Evolutionary conservation across 2,329 filamentous ascomycete species (phyloP).

Genomic region (Massarina eburnea): DNA sequence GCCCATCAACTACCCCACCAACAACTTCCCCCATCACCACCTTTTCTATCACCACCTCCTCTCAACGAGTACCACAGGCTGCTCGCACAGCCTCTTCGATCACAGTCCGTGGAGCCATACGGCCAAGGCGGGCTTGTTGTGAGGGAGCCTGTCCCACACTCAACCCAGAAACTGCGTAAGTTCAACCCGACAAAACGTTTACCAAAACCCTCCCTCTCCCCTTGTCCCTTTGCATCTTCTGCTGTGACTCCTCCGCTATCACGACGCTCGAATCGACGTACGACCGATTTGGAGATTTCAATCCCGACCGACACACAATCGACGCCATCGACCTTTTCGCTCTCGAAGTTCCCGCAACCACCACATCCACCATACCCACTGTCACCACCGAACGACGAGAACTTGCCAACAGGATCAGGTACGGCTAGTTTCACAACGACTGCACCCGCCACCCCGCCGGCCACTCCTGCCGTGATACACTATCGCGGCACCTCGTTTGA

Average conservation of each 20-base stretch:
- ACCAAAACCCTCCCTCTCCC: conserved; percentile 27
- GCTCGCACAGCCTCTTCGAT: conserved; percentile 23
- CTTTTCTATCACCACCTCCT: conserved; percentile 12
- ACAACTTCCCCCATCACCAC: conserved; percentile 19
- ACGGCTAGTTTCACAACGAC: conserved; percentile 26
- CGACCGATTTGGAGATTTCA: conserved; percentile 21
- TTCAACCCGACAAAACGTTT: conserved; percentile 41
- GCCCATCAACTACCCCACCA: conserved; percentile 28
- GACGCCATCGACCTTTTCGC: conserved; percentile 33
- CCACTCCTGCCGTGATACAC: conserved; percentile 42
- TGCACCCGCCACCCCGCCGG: conserved; percentile 37
- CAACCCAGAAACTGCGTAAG: conserved; percentile 26
- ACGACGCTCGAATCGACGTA: conserved; percentile 20
- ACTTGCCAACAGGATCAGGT: conserved; percentile 20
- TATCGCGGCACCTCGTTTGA: conserved; percentile 45
- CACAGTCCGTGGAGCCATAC: conserved; percentile 32
- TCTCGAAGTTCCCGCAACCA: conserved; percentile 40
- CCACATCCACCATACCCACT: conserved; percentile 24
- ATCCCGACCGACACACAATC: conserved; percentile 19
- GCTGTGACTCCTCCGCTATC: conserved; percentile 18
- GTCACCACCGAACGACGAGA: conserved; percentile 23
- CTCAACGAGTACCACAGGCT: conserved; percentile 18
- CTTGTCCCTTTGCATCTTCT: too few relatives aligned
- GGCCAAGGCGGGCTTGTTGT: conserved; percentile 18
- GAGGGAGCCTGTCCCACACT: conserved; percentile 14